phyloP scores from a whole-genome alignment of 1,139 yeast species.

The Wickerhamomyces sp. region DNA sequence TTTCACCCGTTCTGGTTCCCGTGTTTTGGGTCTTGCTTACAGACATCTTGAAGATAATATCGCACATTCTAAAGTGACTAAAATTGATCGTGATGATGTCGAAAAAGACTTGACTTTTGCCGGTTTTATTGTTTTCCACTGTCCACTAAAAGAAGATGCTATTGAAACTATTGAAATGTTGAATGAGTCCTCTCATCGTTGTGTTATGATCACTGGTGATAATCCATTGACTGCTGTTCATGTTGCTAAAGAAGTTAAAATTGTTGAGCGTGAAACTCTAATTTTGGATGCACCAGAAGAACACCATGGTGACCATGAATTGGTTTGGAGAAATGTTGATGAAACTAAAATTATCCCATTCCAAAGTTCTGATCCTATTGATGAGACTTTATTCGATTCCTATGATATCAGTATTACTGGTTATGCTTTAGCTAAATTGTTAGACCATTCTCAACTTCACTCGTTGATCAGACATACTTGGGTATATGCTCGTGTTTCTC shows the following conservation, averaged over 20 bases:
- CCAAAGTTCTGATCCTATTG: slow-evolving; percentile 55
- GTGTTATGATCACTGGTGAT: slow-evolving; percentile 98
- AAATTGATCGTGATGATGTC: slow-evolving; percentile 64
- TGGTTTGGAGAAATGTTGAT: slow-evolving; percentile 83
- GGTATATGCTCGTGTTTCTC: slow-evolving; percentile 98
- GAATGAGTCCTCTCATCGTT: slow-evolving; percentile 92
- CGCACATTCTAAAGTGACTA: slow-evolving; percentile 46
- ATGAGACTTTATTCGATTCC: slow-evolving; percentile 51
- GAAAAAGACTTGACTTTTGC: slow-evolving; percentile 76
- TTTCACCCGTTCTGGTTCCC: slow-evolving; percentile 91
- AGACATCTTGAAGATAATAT: slow-evolving; percentile 58
- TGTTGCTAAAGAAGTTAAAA: slow-evolving; percentile 90
- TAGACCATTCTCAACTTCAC: slow-evolving; percentile 60
- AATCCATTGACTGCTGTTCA: slow-evolving; percentile 98
- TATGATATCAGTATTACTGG: slow-evolving; percentile 94
- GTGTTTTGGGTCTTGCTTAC: slow-evolving; percentile 92
- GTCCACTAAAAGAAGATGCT: slow-evolving; percentile 95
- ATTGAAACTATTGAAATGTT: slow-evolving; percentile 85
- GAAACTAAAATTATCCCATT: slow-evolving; percentile 73
- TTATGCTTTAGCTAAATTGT: slow-evolving; percentile 69
- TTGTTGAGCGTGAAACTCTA: slow-evolving; percentile 76
- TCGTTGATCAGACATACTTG: slow-evolving; percentile 83
- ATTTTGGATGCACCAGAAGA: slow-evolving; percentile 86
- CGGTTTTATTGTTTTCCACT: slow-evolving; percentile 94
- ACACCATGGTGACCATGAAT: slow-evolving; percentile 45